Conservation (phyloP, 1,139 yeast genomes). For the Blastobotrys apis region DNA sequence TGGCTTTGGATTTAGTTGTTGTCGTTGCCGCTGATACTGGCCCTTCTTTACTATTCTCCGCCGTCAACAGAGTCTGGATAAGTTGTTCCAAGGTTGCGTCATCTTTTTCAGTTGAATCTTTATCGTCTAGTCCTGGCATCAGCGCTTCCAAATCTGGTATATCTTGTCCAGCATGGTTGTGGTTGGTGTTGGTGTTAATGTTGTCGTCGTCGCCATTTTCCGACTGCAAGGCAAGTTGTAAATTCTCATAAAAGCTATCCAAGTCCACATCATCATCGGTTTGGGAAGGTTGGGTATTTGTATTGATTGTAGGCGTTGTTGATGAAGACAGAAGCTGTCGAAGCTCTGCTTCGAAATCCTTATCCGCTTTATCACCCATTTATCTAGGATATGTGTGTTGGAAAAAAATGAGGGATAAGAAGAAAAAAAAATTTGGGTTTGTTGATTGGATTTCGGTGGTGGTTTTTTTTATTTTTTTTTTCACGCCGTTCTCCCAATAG, state of each 20-base stretch:
- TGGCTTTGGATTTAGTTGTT: neutral
- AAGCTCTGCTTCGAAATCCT: neutral
- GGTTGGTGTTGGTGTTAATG: neutral
- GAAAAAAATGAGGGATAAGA: too few species aligned
- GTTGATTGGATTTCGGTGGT: too few species aligned
- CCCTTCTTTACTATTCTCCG: neutral
- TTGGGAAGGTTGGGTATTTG: neutral
- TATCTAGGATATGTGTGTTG: too few species aligned
- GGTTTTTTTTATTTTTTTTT: too few species aligned
- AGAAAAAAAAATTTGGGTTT: too few species aligned
- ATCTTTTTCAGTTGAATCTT: too few species aligned
- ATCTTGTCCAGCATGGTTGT: neutral
- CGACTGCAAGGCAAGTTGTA: neutral
- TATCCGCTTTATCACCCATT: too few species aligned
- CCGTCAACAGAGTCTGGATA: conserved; percentile 3
- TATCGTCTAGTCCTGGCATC: conserved; percentile 1
- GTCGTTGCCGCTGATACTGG: neutral
- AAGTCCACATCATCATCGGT: neutral
- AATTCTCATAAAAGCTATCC: neutral
- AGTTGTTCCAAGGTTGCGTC: too few species aligned
- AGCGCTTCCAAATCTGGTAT: conserved; percentile 7
- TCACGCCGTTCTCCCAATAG: too few species aligned
- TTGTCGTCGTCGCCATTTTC: neutral
- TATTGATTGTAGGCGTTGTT: neutral
- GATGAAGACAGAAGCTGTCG: neutral